A percentile compares a stretch with the other conserved stretches of the same genome.
phyloP scores from a whole-genome alignment of 352 stramenopile genomes.

The Peronospora farinosa region DNA sequence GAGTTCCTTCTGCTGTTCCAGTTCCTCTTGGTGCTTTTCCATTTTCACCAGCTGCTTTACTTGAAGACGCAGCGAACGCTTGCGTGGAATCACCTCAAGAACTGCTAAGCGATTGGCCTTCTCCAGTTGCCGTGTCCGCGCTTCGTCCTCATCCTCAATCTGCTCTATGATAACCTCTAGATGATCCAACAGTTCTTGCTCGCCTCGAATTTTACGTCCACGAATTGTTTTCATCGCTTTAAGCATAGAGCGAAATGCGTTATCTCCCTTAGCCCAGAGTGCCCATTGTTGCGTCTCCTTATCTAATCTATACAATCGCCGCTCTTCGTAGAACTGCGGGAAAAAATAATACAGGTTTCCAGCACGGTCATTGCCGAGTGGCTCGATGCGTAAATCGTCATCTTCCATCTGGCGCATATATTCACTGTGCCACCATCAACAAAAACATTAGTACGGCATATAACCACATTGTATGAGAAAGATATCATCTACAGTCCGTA shows the following conservation, averaged over 20 bases:
- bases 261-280: slow-evolving; percentile 77
- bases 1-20: slow-evolving; percentile 48
- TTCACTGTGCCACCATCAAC: slow-evolving; percentile 32
- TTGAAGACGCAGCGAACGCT: slow-evolving; percentile 75
- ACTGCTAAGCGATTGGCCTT: slow-evolving; percentile 73
- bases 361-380: slow-evolving; percentile 61
- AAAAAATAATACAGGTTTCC: slow-evolving; percentile 83
- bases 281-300: slow-evolving; percentile 44
- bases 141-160: slow-evolving; percentile 55
- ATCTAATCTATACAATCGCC: slow-evolving; percentile 64
- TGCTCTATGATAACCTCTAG: slow-evolving; percentile 77
- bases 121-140: slow-evolving; percentile 49
- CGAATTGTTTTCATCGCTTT: slow-evolving; percentile 49
- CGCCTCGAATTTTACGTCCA: slow-evolving; percentile 60
- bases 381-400: slow-evolving; percentile 72
- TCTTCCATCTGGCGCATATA: slow-evolving; percentile 86
- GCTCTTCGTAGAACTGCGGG: slow-evolving; percentile 82
- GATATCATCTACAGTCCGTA: not conserved
- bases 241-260: slow-evolving; percentile 50
- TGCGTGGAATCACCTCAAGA: slow-evolving; percentile 77
- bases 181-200: slow-evolving; percentile 73
- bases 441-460: not conserved
- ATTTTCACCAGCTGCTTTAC: slow-evolving; percentile 80
- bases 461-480: not conserved
- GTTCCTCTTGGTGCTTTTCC: slow-evolving; percentile 62